These are phyloP conservation scores for Capronia epimyces DNA, from an alignment of 2,329 filamentous ascomycete species.

Conservation along the genomic window DNA sequence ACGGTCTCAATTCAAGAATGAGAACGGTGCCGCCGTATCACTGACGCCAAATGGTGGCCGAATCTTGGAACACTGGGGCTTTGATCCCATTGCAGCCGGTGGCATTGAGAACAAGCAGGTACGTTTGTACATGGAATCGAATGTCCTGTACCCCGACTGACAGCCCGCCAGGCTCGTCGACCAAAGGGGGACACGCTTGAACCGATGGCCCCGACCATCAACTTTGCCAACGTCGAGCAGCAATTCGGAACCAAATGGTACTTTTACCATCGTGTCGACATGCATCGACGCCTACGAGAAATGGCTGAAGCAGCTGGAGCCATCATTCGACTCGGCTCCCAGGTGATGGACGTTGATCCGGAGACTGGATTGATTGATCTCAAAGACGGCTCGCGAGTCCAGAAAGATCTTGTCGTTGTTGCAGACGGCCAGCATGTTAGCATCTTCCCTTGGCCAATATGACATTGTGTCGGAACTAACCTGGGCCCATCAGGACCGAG, in stretches of 20 bases:
- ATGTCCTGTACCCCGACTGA: neutral
- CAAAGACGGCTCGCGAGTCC: constrained; percentile 31
- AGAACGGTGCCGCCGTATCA: constrained; percentile 34
- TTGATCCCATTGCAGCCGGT: constrained; percentile 27
- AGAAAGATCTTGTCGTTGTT: constrained; percentile 39
- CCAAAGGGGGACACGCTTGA: constrained; percentile 29
- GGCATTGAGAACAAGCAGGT: constrained; percentile 28
- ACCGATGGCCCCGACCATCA: constrained; percentile 27
- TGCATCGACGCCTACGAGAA: constrained; percentile 37
- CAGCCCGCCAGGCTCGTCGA: constrained; percentile 18
- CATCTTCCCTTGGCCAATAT: too few relatives aligned
- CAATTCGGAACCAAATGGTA: constrained; percentile 30
- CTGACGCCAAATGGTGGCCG: constrained; percentile 33
- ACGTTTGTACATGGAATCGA: too few relatives aligned
- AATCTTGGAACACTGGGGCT: constrained; percentile 31
- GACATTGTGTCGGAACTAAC: constrained; percentile 20
- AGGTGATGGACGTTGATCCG: constrained; percentile 31
- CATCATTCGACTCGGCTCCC: constrained; percentile 27
- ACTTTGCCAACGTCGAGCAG: constrained; percentile 23
- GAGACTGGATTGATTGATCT: constrained; percentile 30
- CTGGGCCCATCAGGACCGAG: constrained; percentile 17
- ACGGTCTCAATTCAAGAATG: constrained; percentile 33
- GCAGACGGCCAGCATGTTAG: constrained; percentile 32
- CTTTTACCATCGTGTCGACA: constrained; percentile 40
- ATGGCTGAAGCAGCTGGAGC: constrained; percentile 31